Evolutionary conservation across 2,329 filamentous ascomycete species (phyloP).

Genomic region (Emmonsia crescens): DNA sequence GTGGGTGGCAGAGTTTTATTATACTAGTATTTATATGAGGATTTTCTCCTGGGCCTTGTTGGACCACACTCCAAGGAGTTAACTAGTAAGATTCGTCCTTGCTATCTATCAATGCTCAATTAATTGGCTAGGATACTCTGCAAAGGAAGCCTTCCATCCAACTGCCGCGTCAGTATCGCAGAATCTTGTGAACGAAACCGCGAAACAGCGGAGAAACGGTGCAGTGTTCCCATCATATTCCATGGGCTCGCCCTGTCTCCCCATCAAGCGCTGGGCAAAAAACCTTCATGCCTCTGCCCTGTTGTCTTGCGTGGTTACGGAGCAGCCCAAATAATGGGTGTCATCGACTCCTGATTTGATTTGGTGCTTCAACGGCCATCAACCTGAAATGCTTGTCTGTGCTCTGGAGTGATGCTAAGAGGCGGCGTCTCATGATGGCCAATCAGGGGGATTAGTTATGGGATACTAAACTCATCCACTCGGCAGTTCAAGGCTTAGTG

Average conservation of each 20-base stretch:
- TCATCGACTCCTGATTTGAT: neutral
- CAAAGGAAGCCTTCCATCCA: neutral
- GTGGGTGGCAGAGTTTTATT: neutral
- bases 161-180: neutral
- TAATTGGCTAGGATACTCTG: neutral
- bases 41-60: neutral
- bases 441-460: neutral
- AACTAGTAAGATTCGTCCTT: neutral
- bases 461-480: neutral
- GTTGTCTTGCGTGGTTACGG: neutral
- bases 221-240: neutral
- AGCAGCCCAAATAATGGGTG: neutral
- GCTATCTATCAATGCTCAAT: neutral
- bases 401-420: neutral
- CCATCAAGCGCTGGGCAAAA: neutral
- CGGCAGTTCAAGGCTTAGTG: neutral
- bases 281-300: neutral
- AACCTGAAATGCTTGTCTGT: neutral
- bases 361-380: neutral
- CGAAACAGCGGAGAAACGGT: neutral
- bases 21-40: too few species aligned
- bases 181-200: neutral
- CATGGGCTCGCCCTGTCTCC: neutral
- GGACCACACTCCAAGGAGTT: too few species aligned
- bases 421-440: neutral